Base-by-base conservation (phyloP, 306 rosid species). In the Mimosa bimucronata region DNA sequence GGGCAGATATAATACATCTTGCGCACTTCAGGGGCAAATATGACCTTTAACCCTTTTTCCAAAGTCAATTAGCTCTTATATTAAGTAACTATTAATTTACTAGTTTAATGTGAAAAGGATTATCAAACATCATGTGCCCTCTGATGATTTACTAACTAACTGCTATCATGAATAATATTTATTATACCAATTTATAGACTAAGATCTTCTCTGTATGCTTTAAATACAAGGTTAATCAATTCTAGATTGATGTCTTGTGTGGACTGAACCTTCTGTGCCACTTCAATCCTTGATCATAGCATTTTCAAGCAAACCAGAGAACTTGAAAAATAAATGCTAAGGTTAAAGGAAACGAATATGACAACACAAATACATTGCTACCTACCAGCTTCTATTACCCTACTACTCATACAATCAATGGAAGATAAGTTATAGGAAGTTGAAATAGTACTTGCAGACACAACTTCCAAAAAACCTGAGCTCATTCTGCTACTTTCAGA, bases 361-460 rank as follows among this genome's bases (percentile, higher is more conserved):
- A n/a, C 50, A 37, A 37, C 30, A 37, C 30, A 38, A 2, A 31
- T 31, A 37, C 29, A 9, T 38, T 75, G 68, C 88, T 86, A 90
- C 83, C 92, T 87, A 30, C 90, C 93, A 8, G 68, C 62, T n/a
- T 82, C 79, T 29, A 88, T 29, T 45, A 93, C 84, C 30, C 30
- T 71, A n/a, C 78, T 37, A 48, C 84, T 82, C 74, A 80, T 67
- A 44, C 50, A 40, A 23, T n/a, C 53, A 46, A 67, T 78, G 13
- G 85, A 30, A 46, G 90, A 87, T 1, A 85, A 83, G 45, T 69
- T 71, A 16, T 74, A 29, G 1, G 83, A 77, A 2, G 57, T 34
- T 25, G 73, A 31, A 0, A 68, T 44, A 14, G 3, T 25, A 55
- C 74, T 66, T 19, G 40, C n/a, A 23, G 88, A 86, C 45, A 68